Evolutionary conservation across 441 rosid species (phyloP).

Genomic region (Populus trichocarpa): DNA sequence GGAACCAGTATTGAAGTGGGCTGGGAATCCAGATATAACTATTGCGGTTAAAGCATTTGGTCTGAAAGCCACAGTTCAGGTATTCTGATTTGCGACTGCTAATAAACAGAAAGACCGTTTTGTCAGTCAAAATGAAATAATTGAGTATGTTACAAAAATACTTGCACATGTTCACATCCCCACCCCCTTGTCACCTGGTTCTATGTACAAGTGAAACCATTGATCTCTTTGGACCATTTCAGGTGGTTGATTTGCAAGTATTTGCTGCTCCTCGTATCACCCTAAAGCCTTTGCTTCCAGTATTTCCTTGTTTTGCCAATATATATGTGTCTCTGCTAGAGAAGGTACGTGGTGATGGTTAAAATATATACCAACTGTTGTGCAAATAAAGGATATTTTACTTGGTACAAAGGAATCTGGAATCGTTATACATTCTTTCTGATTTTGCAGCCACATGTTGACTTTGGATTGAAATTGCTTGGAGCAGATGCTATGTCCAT

Average conservation of each 20-base stretch:
- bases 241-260: constrained; percentile 23
- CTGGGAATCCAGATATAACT: constrained; percentile 79
- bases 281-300: constrained; percentile 85
- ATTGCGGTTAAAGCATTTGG: constrained; percentile 86
- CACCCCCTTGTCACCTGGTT: not conserved
- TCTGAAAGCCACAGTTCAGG: constrained; percentile 92
- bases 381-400: not conserved
- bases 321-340: constrained; percentile 92
- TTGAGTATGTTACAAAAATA: not conserved
- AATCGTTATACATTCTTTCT: not conserved
- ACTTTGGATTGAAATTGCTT: constrained; percentile 84
- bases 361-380: not conserved
- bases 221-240: constrained; percentile 71
- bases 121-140: not conserved
- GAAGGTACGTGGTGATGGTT: constrained; percentile 45
- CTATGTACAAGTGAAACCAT: not conserved
- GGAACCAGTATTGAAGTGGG: constrained; percentile 91
- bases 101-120: not conserved
- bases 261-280: constrained; percentile 85
- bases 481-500: constrained; percentile 98
- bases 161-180: not conserved
- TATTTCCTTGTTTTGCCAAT: constrained; percentile 91
- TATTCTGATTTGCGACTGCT: constrained; percentile 21
- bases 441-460: constrained; percentile 80
- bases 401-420: not conserved